Percentiles rank a stretch among this genome's conserved stretches.
phyloP scores from a whole-genome alignment of 305 asterid species.

The Withania somnifera region DNA sequence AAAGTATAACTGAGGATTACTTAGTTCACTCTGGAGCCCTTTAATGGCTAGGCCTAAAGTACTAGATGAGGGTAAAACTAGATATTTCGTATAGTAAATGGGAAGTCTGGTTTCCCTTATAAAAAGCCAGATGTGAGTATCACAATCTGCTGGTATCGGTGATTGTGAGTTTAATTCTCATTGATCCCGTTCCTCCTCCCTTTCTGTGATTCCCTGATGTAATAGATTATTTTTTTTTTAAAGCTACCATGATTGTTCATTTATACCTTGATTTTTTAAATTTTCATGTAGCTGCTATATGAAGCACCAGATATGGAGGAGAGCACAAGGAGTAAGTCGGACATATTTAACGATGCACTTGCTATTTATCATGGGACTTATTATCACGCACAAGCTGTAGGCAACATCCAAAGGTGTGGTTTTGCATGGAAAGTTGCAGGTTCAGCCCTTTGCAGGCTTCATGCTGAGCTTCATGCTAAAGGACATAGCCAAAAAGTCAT shows the following conservation, averaged over 20 bases:
- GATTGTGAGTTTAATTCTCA: neutral
- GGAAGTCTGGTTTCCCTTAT: no score
- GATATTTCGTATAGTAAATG: no score
- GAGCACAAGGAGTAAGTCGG: constrained; percentile 21
- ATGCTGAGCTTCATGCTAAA: constrained; percentile 15
- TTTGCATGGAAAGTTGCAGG: constrained; percentile 87
- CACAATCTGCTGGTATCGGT: neutral
- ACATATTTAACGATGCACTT: constrained; percentile 44
- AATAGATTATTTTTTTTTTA: neutral
- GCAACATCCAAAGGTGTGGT: constrained; percentile 24
- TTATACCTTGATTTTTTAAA: neutral
- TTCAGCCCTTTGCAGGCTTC: constrained; percentile 30
- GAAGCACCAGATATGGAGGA: constrained; percentile 50
- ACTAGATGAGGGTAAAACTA: neutral
- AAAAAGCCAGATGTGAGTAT: neutral
- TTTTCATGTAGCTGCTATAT: constrained; percentile 44
- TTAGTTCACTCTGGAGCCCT: neutral
- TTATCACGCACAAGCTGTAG: constrained; percentile 15
- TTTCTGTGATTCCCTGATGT: neutral
- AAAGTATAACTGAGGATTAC: neutral
- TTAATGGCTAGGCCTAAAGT: neutral
- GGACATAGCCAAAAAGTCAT: constrained; percentile 16
- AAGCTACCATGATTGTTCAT: neutral
- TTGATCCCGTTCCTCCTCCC: neutral
- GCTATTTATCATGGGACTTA: constrained; percentile 52